Base-by-base conservation (phyloP, 345 rosid genomes). In the Psidium guajava region DNA sequence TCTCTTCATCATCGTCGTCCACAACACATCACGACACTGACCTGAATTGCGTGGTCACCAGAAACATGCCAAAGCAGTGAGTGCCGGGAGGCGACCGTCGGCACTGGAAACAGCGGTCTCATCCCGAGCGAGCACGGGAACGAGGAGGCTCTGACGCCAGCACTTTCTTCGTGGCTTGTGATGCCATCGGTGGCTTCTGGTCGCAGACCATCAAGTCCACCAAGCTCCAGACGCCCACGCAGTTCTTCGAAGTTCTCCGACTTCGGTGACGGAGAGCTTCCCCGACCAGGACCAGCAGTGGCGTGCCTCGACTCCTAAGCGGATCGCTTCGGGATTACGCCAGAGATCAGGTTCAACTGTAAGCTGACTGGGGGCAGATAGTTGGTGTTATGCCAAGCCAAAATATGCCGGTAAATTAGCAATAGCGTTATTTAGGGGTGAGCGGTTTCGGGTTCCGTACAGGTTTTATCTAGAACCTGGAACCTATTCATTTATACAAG, bases 51-150 rank as follows among this genome's bases (percentile, higher is more conserved):
- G 18, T 69, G 12, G 24, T 69, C 77, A 0, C 44, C 24, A 32
- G 77, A 36, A 44, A 12, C 57, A 40, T 52, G 58, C 74, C 9
- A 10, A 22, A 56, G 9, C 84, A 82, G 88, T 18, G 77, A 69
- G 47, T 9, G 24, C 12, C 84, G 21, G 36, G 84, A 90, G 50
- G 91, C 87, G 51, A 85, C 88, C 25, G 54, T 90, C n/a, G 91
- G 92, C 15, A 89, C 91, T 3, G 92, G 92, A 85, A 52, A 83
- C 49, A 90, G 93, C 49, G 88, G 90, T 80, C 85, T 89, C 28
- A 84, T 88, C 20, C 89, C 90, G 0, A 87, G 91, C 85, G 87
- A 92, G 55, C 84, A 87, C 58, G 15, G 84, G 21, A 36, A 87
- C 47, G 91, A 88, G 75, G 87, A 80, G 90, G 92, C 40, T 88